Base-by-base conservation (phyloP, 208 protist genomes). In the Tritrichomonas foetus region DNA sequence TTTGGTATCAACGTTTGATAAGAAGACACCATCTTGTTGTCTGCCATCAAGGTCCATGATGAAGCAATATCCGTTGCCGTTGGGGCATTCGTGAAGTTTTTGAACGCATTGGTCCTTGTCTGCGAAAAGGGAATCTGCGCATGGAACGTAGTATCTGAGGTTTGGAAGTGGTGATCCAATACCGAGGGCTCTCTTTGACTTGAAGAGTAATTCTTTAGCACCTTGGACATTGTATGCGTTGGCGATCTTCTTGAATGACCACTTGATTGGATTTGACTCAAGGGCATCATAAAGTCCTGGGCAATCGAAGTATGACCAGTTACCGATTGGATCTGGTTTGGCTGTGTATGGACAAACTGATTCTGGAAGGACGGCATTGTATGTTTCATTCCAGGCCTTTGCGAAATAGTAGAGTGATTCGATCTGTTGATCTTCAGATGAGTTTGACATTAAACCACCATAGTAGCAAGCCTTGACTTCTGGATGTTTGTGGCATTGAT, bases 391-490 rank as follows among this genome's bases (percentile, higher is more conserved):
- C 8, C 44, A 20, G 0, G 44, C 78, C 39, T 89, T 61, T 9
- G 30, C 13, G 30, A 39, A 89, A 57, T 57, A 57, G 3, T 30
- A 57, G 16, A 89, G 22, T 25, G 27, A 14, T 89, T 89, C 78
- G 27, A 89, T 49, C 57, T 89, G 78, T 49, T 49, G 41, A 57
- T 89, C 78, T 53, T 89, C 78, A 39, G 78, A 53, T 89, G 78
- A 89, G 13, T 50, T 44, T 53, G 1, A n/a, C 14, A 89, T 44
- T 14, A 89, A 39, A 47, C 47, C 47, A 30, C 78, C 78, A 36
- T 89, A 89, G 27, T 89, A 20, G 47, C 78, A 89, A 16, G 44
- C 78, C 47, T 89, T 89, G 5, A 57, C 47, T 39, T 89, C 78
- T 53, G 78, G 78, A 50, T 89, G 47, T 2, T 1, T 8, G 39